Percentiles rank a stretch among this genome's conserved stretches.
Evolutionary conservation across 495 filamentous ascomycete species (phyloP).

Genomic region (Aspergillus taichungensis): DNA sequence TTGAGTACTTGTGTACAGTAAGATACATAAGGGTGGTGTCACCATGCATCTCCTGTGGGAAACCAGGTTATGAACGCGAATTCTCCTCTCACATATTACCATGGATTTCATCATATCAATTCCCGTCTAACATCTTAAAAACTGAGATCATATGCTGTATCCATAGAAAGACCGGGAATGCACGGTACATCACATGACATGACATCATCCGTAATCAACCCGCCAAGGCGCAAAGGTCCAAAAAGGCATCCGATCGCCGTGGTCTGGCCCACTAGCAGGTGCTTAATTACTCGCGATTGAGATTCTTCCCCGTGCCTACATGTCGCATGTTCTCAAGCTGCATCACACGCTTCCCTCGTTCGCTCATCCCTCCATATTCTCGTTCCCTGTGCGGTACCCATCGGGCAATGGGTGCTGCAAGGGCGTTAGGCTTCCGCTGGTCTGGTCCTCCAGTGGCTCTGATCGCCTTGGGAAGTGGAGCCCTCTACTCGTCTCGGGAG

Average conservation of each 20-base stretch:
- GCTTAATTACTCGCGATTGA: neutral
- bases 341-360: slow-evolving; percentile 25
- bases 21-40: no score
- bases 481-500: slow-evolving; percentile 19
- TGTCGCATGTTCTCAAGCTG: slow-evolving; percentile 38
- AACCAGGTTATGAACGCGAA: no score
- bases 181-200: slow-evolving; percentile 13
- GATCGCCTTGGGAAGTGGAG: slow-evolving; percentile 17
- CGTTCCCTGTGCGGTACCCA: slow-evolving; percentile 37
- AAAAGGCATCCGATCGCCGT: slow-evolving; percentile 3
- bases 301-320: neutral
- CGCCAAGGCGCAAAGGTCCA: neutral
- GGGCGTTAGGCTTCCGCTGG: slow-evolving; percentile 26
- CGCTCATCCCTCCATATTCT: slow-evolving; percentile 7
- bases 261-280: slow-evolving; percentile 8
- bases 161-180: no score
- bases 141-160: no score
- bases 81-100: no score
- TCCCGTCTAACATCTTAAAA: no score
- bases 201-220: slow-evolving; percentile 15
- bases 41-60: no score
- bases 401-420: slow-evolving; percentile 24
- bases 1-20: no score
- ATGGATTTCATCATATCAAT: no score
- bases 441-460: slow-evolving; percentile 31